Percentiles rank a stretch among this genome's conserved stretches.
phyloP scores from a whole-genome alignment of 129 eudicot species.

The Tagetes erecta region DNA sequence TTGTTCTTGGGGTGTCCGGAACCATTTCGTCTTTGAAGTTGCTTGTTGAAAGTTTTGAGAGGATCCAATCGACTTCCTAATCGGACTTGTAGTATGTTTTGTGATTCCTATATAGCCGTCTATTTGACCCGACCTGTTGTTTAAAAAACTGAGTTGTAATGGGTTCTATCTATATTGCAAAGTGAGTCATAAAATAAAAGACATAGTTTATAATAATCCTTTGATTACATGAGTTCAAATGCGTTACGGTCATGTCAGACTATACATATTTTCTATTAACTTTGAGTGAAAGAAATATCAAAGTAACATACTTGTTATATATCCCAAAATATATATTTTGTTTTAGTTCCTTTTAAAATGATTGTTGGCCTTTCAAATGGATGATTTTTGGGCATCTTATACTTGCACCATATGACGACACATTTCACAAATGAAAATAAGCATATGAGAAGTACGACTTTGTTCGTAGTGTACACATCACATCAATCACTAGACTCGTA shows the following conservation, averaged over 20 bases:
- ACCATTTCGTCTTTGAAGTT: slow-evolving; percentile 69
- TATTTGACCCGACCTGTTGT: neutral
- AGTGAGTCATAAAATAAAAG: neutral
- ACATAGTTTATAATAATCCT: neutral
- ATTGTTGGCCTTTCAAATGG: too few relatives aligned
- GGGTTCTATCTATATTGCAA: neutral
- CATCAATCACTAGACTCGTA: too few relatives aligned
- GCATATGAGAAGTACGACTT: too few relatives aligned
- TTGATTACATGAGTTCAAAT: slow-evolving; percentile 1
- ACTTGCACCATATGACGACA: too few relatives aligned
- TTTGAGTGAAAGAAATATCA: neutral
- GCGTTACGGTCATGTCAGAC: neutral
- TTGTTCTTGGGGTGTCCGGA: slow-evolving; percentile 55
- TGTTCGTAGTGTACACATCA: too few relatives aligned
- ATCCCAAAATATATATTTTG: too few relatives aligned
- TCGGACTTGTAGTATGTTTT: neutral
- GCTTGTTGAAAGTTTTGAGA: slow-evolving; percentile 46
- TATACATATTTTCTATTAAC: neutral
- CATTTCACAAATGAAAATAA: too few relatives aligned
- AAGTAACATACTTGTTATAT: neutral
- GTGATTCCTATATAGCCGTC: neutral
- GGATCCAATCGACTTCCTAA: slow-evolving; percentile 33
- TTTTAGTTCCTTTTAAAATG: neutral
- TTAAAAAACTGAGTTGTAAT: neutral
- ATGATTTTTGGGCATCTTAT: too few relatives aligned